These are phyloP conservation scores for Tephrocybe sp. DNA, from an alignment of 768 basidiomycete genomes.

Conservation along the genomic window DNA sequence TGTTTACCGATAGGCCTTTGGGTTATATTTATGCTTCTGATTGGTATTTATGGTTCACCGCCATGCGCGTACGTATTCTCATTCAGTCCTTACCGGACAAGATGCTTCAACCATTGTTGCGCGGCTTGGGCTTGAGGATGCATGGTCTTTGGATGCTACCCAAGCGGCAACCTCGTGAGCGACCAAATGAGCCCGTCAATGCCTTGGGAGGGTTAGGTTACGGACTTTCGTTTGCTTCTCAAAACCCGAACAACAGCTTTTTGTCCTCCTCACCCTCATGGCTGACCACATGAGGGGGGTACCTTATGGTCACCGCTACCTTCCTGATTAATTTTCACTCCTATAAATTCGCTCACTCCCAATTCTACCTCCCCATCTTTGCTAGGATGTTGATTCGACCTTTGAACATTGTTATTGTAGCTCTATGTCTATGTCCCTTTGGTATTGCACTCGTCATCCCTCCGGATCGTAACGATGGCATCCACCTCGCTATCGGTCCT, in stretches of 20 bases:
- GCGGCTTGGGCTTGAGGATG: too few relatives aligned
- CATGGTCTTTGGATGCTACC: neutral
- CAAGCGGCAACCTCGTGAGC: neutral
- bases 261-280: neutral
- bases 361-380: too few relatives aligned
- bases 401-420: neutral
- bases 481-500: slow-evolving; percentile 46
- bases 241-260: neutral
- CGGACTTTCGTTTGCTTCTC: neutral
- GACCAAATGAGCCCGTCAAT: neutral
- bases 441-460: neutral
- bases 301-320: neutral
- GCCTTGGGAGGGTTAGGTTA: neutral
- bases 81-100: too few relatives aligned
- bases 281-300: neutral
- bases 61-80: too few relatives aligned
- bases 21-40: too few relatives aligned
- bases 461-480: slow-evolving; percentile 21
- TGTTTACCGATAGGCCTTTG: too few relatives aligned
- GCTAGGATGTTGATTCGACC: neutral
- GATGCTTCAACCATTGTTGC: too few relatives aligned
- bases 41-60: too few relatives aligned
- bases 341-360: neutral
- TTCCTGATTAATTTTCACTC: neutral
- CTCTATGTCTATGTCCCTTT: neutral